Base-by-base conservation (phyloP, 2,329 filamentous ascomycete species). In the Coleophoma eucalyptorum region DNA sequence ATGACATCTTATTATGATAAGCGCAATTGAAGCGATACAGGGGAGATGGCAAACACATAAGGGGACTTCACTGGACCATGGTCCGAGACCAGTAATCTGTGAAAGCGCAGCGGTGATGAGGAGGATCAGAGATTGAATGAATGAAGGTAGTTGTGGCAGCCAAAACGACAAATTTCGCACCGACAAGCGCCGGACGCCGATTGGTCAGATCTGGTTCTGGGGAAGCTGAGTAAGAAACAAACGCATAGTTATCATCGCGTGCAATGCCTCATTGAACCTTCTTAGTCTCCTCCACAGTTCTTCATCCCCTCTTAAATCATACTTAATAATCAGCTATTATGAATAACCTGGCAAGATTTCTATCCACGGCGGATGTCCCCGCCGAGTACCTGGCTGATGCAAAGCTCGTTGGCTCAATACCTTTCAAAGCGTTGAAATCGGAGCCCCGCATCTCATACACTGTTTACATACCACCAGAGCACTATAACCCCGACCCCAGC, bases 381-480 rank as follows among this genome's bases (percentile, higher is more conserved):
- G 49, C 51, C 51, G 49, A 56, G 42, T 65, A 65, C 43, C 62
- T 67, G 35, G 56, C 58, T n/a, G 44, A 43, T 18, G 56, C 58
- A 6, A 58, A 59, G 20, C 52, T 67, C 32, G 50, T 63, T 26
- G 62, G 62, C 32, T 58, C 61, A 37, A 51, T 64, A 43, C 63
- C 63, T 7, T 49, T 62, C 41, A 50, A 53, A 47, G 45, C 53
- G n/a, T 42, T 55, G 2, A 13, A 56, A 33, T 44, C 52, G 3
- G 63, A 65, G 32, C 62, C 62, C 7, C 61, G 63, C 11, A 47
- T 65, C 38, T 65, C 63, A 11, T 66, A 65, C 53, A 50, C 55
- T 7, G 55, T 65, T 15, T 65, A 63, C 44, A 54, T 66, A 2
- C 63, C 63, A 12, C 53, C 54, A 13, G 44, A 57, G 37, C 53